phyloP scores from a whole-genome alignment of 2,329 filamentous ascomycete species.

The Colletotrichum karsti region DNA sequence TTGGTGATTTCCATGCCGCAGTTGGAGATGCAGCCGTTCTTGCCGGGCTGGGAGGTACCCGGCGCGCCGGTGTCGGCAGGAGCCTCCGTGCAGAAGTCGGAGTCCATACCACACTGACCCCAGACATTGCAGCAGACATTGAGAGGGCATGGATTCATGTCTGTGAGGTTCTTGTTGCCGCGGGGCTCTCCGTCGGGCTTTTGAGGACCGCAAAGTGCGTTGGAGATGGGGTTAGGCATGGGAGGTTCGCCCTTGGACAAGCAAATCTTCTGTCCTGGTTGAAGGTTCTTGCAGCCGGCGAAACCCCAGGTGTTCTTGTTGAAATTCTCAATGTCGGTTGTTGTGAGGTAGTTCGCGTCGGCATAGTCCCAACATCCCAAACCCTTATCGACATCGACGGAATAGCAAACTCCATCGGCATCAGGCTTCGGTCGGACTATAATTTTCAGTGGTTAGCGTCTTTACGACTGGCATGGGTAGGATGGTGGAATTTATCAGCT shows the following conservation, averaged over 20 bases:
- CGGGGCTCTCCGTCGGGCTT: neutral
- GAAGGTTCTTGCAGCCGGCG: conserved; percentile 31
- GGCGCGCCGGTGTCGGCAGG: conserved; percentile 30
- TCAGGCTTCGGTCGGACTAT: neutral
- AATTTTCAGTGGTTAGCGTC: too few species aligned
- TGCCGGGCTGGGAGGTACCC: conserved; percentile 31
- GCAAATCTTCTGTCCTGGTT: conserved; percentile 30
- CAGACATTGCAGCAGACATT: conserved; percentile 44
- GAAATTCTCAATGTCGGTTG: neutral
- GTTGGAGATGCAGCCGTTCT: conserved; percentile 40
- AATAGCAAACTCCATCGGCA: neutral
- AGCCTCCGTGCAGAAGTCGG: conserved; percentile 48
- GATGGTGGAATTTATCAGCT: too few species aligned
- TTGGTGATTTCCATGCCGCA: conserved; percentile 42
- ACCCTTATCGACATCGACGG: neutral
- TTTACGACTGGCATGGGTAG: too few species aligned
- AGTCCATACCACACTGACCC: conserved; percentile 54
- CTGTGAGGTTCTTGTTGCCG: neutral
- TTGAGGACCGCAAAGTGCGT: conserved; percentile 34
- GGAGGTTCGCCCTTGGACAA: conserved; percentile 32
- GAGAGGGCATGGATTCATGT: conserved; percentile 39
- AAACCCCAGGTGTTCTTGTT: conserved; percentile 34
- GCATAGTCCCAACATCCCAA: too few species aligned
- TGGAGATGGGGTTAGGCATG: conserved; percentile 29
- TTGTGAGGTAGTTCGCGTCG: neutral